Conservation (phyloP, 2,329 filamentous ascomycete genomes). For the Talaromyces sp. region DNA sequence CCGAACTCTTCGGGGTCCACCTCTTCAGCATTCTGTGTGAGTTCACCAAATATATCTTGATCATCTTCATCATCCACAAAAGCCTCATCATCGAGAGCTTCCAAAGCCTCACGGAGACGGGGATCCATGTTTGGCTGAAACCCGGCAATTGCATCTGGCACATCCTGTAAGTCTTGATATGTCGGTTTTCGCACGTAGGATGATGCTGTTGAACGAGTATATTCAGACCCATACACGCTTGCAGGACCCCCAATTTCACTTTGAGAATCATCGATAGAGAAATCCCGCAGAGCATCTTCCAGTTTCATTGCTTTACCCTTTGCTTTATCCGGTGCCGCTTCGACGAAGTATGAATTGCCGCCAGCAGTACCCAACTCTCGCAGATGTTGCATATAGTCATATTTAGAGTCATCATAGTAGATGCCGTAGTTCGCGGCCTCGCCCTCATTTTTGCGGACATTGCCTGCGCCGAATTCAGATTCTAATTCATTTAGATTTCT, state of each 20-base stretch:
- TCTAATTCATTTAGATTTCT: constrained; percentile 75
- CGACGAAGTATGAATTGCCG: constrained; percentile 77
- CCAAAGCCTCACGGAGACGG: constrained; percentile 78
- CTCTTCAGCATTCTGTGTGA: constrained; percentile 64
- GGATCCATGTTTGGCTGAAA: constrained; percentile 99
- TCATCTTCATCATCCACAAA: constrained; percentile 76
- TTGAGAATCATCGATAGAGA: constrained; percentile 41
- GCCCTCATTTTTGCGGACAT: constrained; percentile 82
- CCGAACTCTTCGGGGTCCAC: constrained; percentile 78
- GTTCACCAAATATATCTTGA: constrained; percentile 74
- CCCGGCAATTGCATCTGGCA: constrained; percentile 85
- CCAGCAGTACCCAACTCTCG: constrained; percentile 69
- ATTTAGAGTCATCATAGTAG: constrained; percentile 90
- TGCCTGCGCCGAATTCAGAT: constrained; percentile 60
- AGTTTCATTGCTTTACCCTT: constrained; percentile 70
- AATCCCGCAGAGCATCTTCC: constrained; percentile 71
- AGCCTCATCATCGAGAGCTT: constrained; percentile 90
- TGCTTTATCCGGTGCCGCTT: constrained; percentile 56
- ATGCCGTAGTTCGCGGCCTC: constrained; percentile 92
- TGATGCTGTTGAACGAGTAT: constrained; percentile 48
- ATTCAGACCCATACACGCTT: constrained; percentile 43
- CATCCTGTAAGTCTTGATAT: constrained; percentile 88
- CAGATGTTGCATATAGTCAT: constrained; percentile 99
- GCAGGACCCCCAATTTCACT: constrained; percentile 21
- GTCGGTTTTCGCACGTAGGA: constrained; percentile 71